Base-by-base conservation (phyloP, 495 filamentous ascomycete genomes). In the Xylaria telfairii region DNA sequence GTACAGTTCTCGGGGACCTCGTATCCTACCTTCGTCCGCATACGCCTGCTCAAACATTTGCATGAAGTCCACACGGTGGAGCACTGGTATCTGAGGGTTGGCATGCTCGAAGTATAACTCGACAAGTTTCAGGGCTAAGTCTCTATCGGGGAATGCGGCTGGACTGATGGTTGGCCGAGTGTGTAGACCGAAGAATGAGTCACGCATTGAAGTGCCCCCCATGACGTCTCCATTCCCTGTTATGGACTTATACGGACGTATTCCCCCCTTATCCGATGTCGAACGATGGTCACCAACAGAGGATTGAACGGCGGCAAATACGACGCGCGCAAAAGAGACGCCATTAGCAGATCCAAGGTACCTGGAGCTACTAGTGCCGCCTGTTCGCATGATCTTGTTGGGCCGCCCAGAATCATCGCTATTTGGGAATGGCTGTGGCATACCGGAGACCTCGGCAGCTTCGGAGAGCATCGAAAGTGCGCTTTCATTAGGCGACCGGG, bases 111-210 rank as follows among this genome's bases (percentile, higher is more conserved):
- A 98, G 77, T 97, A 98, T 10, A 97, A 88, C 42, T 90, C 86
- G 9, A 94, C 89, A 62, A 98, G 84, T 72, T 87, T 86, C 64
- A 88, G 80, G 0, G 89, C 95, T 7, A 97, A 81, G 49, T 90
- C 88, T 66, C 86, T 89, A 63, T 91, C 89, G 0, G 95, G 95
- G 74, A 98, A 98, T 17, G 91, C 86, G 2, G 95, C 95, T 53
- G 91, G 92, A 62, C 90, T 89, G 79, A 97, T 95, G 51, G 90
- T 92, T 32, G 94, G 93, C 74, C 92, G 93, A 17, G 93, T 96
- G 75, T 97, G 94, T 54, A 98, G 80, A 21, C 95, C 95, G 75
- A 98, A 98, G 83, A 97, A 97, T 0, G 92, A 95, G 81, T 98
- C 95, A 47, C 95, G 89, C 92, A 96, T 96, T 24, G 90, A 91